Conservation (phyloP, 202 grass and related monocot genomes). For the Eragrostis tef region DNA sequence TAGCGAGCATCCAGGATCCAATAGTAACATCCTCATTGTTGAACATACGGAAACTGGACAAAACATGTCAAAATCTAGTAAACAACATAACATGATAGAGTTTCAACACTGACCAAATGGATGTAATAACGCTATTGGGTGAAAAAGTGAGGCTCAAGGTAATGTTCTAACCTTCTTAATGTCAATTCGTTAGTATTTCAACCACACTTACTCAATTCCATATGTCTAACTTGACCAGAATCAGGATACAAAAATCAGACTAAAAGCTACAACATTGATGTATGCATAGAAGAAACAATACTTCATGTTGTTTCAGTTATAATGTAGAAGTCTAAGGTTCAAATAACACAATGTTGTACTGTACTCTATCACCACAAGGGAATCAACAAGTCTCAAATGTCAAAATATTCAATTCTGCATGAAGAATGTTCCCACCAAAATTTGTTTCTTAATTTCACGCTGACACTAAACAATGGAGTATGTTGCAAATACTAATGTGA, state of each 20-base stretch:
- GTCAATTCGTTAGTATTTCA: neutral
- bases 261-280: slow-evolving; percentile 27
- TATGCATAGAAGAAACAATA: slow-evolving; percentile 9
- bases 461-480: neutral
- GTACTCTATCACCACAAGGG: neutral
- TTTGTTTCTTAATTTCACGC: slow-evolving; percentile 30
- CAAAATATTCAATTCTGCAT: slow-evolving; percentile 4
- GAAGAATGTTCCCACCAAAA: neutral
- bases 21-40: slow-evolving; percentile 99
- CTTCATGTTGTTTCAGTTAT: neutral
- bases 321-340: neutral
- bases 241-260: neutral
- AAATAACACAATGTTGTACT: neutral
- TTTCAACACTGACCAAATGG: slow-evolving; percentile 11
- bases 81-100: slow-evolving; percentile 1
- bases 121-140: neutral
- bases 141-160: neutral
- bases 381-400: slow-evolving; percentile 2
- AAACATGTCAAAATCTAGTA: slow-evolving; percentile 36
- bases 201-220: neutral
- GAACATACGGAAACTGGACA: slow-evolving; percentile 97
- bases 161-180: slow-evolving; percentile 10
- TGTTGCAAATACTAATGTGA: neutral
- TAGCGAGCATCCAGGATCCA: slow-evolving; percentile 99
- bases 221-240: neutral